Evolutionary conservation across 2,329 filamentous ascomycete genomes (phyloP).

Genomic region (Fusarium albidum): DNA sequence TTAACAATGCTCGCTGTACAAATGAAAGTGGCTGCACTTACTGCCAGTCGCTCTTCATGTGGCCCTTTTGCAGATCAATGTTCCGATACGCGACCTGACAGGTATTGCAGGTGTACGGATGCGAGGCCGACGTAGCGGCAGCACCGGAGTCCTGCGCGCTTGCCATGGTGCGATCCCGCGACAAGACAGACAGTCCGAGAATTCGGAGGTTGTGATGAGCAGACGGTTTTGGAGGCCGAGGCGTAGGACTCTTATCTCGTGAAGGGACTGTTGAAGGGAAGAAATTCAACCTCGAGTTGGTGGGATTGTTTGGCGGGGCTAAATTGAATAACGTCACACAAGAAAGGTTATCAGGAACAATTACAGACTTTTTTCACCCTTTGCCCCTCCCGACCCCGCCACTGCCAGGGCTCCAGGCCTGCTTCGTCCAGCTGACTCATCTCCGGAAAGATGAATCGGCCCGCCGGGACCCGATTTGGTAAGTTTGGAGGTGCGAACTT

Average conservation of each 20-base stretch:
- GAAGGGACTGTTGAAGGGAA: conserved; percentile 10
- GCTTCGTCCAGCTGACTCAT: conserved; percentile 16
- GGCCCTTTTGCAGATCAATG: conserved; percentile 88
- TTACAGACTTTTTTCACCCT: conserved; percentile 37
- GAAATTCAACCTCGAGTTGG: conserved; percentile 36
- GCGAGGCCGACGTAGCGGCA: conserved; percentile 58
- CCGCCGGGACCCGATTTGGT: background rate
- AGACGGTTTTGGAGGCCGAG: background rate
- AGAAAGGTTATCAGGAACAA: conserved; percentile 33
- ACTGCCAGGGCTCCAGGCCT: conserved; percentile 24
- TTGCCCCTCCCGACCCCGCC: conserved; percentile 27
- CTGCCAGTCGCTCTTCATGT: conserved; percentile 99
- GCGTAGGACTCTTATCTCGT: conserved; percentile 1
- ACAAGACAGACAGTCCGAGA: background rate
- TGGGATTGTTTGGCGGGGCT: conserved; percentile 40
- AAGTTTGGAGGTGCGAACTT: conserved; percentile 16
- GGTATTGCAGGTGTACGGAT: conserved; percentile 98
- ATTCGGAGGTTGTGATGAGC: background rate
- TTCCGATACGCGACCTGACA: conserved; percentile 97
- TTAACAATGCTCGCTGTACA: conserved; percentile 8
- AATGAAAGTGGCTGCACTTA: conserved; percentile 58
- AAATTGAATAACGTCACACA: conserved; percentile 40
- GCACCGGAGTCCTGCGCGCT: conserved; percentile 44
- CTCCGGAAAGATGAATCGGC: background rate
- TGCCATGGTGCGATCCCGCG: conserved; percentile 54